Conservation (phyloP, 2,329 filamentous ascomycete genomes). For the Arthrobotrys conoides region DNA sequence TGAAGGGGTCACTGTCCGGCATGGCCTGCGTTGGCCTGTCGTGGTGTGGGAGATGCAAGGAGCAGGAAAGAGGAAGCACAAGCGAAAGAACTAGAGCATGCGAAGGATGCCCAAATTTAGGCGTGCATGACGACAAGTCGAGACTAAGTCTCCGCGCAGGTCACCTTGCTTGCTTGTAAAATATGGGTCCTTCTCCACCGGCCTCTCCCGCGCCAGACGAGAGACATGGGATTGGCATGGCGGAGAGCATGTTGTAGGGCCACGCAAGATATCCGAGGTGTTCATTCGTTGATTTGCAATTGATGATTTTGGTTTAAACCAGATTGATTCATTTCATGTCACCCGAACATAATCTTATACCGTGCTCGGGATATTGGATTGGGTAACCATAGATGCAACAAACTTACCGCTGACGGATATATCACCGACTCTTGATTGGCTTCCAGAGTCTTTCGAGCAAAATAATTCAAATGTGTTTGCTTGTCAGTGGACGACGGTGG, state of each 20-base stretch:
- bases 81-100: constrained; percentile 56
- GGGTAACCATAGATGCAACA: constrained; percentile 51
- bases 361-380: constrained; percentile 25
- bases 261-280: constrained; percentile 42
- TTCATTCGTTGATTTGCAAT: no score
- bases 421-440: constrained; percentile 61
- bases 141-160: constrained; percentile 42
- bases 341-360: not conserved
- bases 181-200: constrained; percentile 46
- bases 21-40: constrained; percentile 32
- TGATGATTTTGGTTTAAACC: constrained; percentile 31
- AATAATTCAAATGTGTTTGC: constrained; percentile 45
- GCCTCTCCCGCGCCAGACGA: constrained; percentile 56
- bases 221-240: constrained; percentile 56
- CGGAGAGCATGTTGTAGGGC: constrained; percentile 22
- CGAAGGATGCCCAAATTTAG: constrained; percentile 56
- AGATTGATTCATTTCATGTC: constrained; percentile 20
- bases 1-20: constrained; percentile 43
- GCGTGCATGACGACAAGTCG: constrained; percentile 58
- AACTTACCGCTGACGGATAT: constrained; percentile 59
- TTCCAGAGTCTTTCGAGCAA: constrained; percentile 52
- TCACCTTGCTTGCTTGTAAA: no score
- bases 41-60: constrained; percentile 44
- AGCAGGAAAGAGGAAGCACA: constrained; percentile 58
- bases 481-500: constrained; percentile 49